These are phyloP conservation scores for Gracilaria caudata DNA, from an alignment of 23 red algal genomes.

Conservation along the genomic window DNA sequence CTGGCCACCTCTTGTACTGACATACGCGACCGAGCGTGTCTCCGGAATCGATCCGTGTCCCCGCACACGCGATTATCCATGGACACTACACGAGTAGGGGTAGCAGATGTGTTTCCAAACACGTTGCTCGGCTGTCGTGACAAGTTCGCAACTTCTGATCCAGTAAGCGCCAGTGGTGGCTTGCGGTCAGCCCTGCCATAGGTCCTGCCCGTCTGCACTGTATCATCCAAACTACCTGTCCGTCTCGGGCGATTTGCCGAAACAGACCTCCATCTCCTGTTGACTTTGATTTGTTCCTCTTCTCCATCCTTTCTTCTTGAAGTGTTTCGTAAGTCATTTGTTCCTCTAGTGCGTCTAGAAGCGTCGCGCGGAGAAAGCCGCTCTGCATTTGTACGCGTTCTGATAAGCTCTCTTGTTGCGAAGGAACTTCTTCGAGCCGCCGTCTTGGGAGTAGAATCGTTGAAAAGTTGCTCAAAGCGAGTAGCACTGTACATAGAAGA, in stretches of 20 bases:
- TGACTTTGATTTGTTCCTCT: slow-evolving; percentile 39
- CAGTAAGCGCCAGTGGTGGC: slow-evolving; percentile 36
- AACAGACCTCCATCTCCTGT: slow-evolving; percentile 52
- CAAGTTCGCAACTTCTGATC: slow-evolving; percentile 56
- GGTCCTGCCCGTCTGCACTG: neutral
- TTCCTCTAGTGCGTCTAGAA: neutral
- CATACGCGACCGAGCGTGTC: slow-evolving; percentile 16
- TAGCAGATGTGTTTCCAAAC: slow-evolving; percentile 14
- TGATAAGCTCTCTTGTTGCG: slow-evolving; percentile 15
- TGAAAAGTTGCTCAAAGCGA: slow-evolving; percentile 33
- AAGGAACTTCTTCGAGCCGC: slow-evolving; percentile 14
- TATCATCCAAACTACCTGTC: slow-evolving; percentile 29
- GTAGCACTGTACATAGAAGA: slow-evolving; percentile 20
- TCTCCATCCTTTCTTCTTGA: slow-evolving; percentile 17
- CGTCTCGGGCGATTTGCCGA: slow-evolving; percentile 32
- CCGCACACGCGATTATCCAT: slow-evolving; percentile 25
- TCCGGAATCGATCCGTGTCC: slow-evolving; percentile 27
- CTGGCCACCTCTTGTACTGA: slow-evolving; percentile 11
- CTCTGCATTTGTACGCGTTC: slow-evolving; percentile 19
- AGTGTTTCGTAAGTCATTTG: neutral
- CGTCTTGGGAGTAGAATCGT: neutral
- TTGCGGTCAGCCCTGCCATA: slow-evolving; percentile 18
- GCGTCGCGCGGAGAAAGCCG: neutral
- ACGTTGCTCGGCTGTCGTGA: slow-evolving; percentile 55
- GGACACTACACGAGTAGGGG: slow-evolving; percentile 27